Percentiles rank a stretch among this genome's conserved stretches.
phyloP scores from a whole-genome alignment of 495 filamentous ascomycete species.

The Hypoxylon fragiforme region DNA sequence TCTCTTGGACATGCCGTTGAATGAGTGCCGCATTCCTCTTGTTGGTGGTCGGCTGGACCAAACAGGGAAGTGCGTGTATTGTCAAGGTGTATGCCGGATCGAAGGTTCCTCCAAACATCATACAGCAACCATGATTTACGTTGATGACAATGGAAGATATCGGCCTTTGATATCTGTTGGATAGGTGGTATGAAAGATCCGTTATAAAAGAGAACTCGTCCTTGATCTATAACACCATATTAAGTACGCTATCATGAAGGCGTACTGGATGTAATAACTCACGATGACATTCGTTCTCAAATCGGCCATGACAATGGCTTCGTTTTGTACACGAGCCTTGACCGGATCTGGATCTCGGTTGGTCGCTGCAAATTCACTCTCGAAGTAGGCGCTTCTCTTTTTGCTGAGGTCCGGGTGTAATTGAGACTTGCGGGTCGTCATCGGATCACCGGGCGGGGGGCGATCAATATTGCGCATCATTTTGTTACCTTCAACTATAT shows the following conservation, averaged over 20 bases:
- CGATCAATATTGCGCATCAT: slow-evolving; percentile 44
- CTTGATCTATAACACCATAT: slow-evolving; percentile 52
- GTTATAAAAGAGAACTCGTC: slow-evolving; percentile 72
- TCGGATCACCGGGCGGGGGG: slow-evolving; percentile 42
- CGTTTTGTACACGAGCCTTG: slow-evolving; percentile 60
- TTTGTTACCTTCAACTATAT: slow-evolving; percentile 44
- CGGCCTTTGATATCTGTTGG: slow-evolving; percentile 71
- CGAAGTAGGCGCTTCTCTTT: slow-evolving; percentile 49
- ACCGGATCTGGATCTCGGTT: slow-evolving; percentile 45
- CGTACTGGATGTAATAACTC: neutral
- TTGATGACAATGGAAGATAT: slow-evolving; percentile 72
- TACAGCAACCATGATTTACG: slow-evolving; percentile 71
- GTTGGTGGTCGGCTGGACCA: slow-evolving; percentile 76
- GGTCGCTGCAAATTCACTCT: slow-evolving; percentile 49
- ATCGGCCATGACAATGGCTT: slow-evolving; percentile 77
- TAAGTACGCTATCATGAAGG: neutral
- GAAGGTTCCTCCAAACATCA: slow-evolving; percentile 72
- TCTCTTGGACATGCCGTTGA: slow-evolving; percentile 66
- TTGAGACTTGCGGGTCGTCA: slow-evolving; percentile 36
- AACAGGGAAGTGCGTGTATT: slow-evolving; percentile 68
- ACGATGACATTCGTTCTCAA: slow-evolving; percentile 69
- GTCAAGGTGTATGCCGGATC: slow-evolving; percentile 82
- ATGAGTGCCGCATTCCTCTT: slow-evolving; percentile 79
- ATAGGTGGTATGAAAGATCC: slow-evolving; percentile 68
- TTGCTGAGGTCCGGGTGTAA: slow-evolving; percentile 41